Percentiles rank a stretch among this genome's conserved stretches.
phyloP scores from a whole-genome alignment of 1,284 basidiomycete species.

The Sporisorium exsertum region DNA sequence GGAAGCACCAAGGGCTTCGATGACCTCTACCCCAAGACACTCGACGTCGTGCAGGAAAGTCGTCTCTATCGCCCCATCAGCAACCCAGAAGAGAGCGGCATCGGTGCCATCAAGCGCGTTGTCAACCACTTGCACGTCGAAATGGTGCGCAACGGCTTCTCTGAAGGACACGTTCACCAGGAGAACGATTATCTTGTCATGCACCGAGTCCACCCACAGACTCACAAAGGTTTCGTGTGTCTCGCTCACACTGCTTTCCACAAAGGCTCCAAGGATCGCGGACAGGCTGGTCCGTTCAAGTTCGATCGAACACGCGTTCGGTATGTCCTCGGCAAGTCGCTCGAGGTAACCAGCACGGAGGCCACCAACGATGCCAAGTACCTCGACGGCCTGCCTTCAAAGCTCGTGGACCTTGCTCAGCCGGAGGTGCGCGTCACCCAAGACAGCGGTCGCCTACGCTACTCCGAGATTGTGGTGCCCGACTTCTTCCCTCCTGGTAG shows the following conservation, averaged over 20 bases:
- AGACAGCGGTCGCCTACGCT: slow-evolving; percentile 40
- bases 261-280: slow-evolving; percentile 52
- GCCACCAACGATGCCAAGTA: slow-evolving; percentile 34
- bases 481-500: slow-evolving; percentile 63
- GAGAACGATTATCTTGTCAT: slow-evolving; percentile 62
- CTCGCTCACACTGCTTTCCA: slow-evolving; percentile 63
- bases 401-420: slow-evolving; percentile 54
- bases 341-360: slow-evolving; percentile 45
- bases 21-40: slow-evolving; percentile 60
- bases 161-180: slow-evolving; percentile 63
- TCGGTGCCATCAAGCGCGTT: slow-evolving; percentile 56
- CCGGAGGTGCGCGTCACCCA: slow-evolving; percentile 41
- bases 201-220: slow-evolving; percentile 64
- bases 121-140: slow-evolving; percentile 64
- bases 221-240: slow-evolving; percentile 59
- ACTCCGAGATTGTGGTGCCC: slow-evolving; percentile 58
- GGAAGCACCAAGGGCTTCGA: slow-evolving; percentile 65
- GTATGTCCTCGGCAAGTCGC: slow-evolving; percentile 60
- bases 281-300: slow-evolving; percentile 54
- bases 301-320: slow-evolving; percentile 54
- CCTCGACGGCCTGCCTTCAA: slow-evolving; percentile 53
- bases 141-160: slow-evolving; percentile 60
- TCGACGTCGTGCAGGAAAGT: slow-evolving; percentile 60
- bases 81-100: slow-evolving; percentile 52
- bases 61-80: slow-evolving; percentile 49